Percentiles rank a stretch among this genome's conserved stretches.
Conservation (phyloP, 768 basidiomycete species). For the Calocybe indica region DNA sequence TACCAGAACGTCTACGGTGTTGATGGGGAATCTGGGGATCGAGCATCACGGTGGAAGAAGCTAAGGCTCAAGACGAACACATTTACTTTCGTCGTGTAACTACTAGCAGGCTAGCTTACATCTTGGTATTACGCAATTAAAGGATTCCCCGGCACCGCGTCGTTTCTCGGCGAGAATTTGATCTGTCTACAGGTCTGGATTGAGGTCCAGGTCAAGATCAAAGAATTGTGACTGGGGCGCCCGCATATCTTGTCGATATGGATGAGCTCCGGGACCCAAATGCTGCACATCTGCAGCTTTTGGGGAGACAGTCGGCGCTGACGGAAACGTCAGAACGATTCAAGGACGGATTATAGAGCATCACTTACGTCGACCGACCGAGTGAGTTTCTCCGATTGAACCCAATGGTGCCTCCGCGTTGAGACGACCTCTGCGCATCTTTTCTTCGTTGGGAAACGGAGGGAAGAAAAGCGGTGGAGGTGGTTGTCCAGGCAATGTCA, state of each 20-base stretch:
- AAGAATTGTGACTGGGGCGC: slow-evolving; percentile 58
- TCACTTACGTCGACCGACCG: slow-evolving; percentile 66
- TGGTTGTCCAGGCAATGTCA: slow-evolving; percentile 61
- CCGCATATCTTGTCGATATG: slow-evolving; percentile 67
- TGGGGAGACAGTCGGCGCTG: slow-evolving; percentile 63
- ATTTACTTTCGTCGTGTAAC: not conserved
- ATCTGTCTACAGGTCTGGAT: slow-evolving; percentile 60
- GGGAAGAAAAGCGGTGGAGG: slow-evolving; percentile 82
- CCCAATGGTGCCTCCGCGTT: slow-evolving; percentile 79
- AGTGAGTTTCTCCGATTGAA: slow-evolving; percentile 73
- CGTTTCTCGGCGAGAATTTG: too few species aligned
- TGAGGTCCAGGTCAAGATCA: slow-evolving; percentile 80
- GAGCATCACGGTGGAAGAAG: not conserved
- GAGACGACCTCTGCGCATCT: slow-evolving; percentile 78
- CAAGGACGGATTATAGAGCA: slow-evolving; percentile 2
- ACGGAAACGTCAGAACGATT: slow-evolving; percentile 4
- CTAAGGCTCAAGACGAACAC: not conserved
- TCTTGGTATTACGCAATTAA: too few species aligned
- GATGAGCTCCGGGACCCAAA: slow-evolving; percentile 43
- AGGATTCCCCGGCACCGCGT: too few species aligned
- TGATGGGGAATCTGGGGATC: slow-evolving; percentile 11
- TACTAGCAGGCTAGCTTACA: too few species aligned
- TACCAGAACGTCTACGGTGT: slow-evolving; percentile 7
- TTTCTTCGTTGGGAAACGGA: slow-evolving; percentile 88
- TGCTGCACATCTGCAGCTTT: slow-evolving; percentile 42